Percentiles rank a stretch among this genome's conserved stretches.
Evolutionary conservation across 1,284 basidiomycete genomes (phyloP).

Genomic region (Cryptococcus jaspeensis): DNA sequence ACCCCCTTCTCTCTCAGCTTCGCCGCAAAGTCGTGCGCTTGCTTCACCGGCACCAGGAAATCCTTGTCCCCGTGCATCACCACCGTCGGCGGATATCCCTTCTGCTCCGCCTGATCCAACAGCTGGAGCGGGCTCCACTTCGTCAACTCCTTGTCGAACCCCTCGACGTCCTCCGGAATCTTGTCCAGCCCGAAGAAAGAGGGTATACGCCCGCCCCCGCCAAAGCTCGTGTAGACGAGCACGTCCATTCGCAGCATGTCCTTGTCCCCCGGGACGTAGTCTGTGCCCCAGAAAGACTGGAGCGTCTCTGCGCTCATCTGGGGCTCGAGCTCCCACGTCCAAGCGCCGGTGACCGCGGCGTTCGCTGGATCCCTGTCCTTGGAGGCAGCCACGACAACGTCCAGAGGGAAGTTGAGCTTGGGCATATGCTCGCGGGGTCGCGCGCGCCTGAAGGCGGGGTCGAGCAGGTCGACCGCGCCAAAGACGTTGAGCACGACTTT

Average conservation of each 20-base stretch:
- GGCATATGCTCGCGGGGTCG: neutral
- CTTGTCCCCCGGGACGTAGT: constrained; percentile 12
- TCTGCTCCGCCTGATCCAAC: neutral
- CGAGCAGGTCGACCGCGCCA: constrained; percentile 27
- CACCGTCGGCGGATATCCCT: constrained; percentile 28
- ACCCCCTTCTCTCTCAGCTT: constrained; percentile 17
- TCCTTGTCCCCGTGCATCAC: constrained; percentile 30
- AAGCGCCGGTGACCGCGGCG: constrained; percentile 12
- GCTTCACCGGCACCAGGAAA: constrained; percentile 19
- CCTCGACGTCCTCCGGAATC: neutral
- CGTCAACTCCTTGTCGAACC: constrained; percentile 10
- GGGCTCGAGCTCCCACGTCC: constrained; percentile 17
- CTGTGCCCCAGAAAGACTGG: constrained; percentile 14
- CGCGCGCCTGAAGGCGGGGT: constrained; percentile 1
- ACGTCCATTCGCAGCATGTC: constrained; percentile 20
- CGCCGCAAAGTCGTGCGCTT: constrained; percentile 19
- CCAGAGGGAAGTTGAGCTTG: neutral
- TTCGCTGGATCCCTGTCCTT: constrained; percentile 13
- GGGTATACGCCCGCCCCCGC: constrained; percentile 4
- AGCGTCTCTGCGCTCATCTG: constrained; percentile 13
- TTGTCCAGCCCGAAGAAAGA: constrained; percentile 20
- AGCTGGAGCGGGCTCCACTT: constrained; percentile 12
- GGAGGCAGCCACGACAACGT: constrained; percentile 1
- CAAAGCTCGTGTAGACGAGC: constrained; percentile 9
- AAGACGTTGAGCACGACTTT: constrained; percentile 27